Base-by-base conservation (phyloP, 2,329 filamentous ascomycete genomes). In the Aureobasidium melanogenum region DNA sequence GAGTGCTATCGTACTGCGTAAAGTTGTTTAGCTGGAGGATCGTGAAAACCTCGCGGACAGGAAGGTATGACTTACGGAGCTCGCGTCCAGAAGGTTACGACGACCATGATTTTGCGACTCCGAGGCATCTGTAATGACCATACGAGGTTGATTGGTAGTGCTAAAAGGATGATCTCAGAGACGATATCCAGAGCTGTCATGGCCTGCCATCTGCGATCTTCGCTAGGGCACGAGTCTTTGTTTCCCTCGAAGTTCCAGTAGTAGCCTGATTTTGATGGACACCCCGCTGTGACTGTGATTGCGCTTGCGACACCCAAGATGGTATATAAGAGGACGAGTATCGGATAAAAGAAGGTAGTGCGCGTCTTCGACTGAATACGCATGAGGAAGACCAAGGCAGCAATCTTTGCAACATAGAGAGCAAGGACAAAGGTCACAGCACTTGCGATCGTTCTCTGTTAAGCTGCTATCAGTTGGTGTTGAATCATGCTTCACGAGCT, bases 181-280 rank as follows among this genome's bases (percentile, higher is more conserved):
- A 70, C 60, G 44, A 75, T 66, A 63, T 78, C 75, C 32, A 77
- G 68, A 1, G 66, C 72, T 9, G 74, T 74, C 60, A 76, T 69
- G 3, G 70, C 64, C 64, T 73, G 70, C 75, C 71, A 77, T 47
- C 72, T 67, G 15, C 60, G 41, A 58, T 70, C 69, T 63, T 71
- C 66, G 17, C 65, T 66, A 24, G 66, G 62, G 60, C 70, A 72
- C 30, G 63, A 66, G 10, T 28, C 43, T 8, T 48, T 36, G 61
- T 70, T 71, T 4, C 46, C 61, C 32, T 30, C 44, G 9, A 58
- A 26, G 60, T 70, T 69, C 14, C 50, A 62, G 39, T 71, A 71
- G 43, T 67, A 71, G 51, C 64, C 65, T 2, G 68, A 67, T 5
- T 54, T 56, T 5, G 56, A 57, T 10, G 64, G 62, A 58, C 70